Conservation (phyloP, 1,284 basidiomycete species). For the Apiotrichum porosum region DNA sequence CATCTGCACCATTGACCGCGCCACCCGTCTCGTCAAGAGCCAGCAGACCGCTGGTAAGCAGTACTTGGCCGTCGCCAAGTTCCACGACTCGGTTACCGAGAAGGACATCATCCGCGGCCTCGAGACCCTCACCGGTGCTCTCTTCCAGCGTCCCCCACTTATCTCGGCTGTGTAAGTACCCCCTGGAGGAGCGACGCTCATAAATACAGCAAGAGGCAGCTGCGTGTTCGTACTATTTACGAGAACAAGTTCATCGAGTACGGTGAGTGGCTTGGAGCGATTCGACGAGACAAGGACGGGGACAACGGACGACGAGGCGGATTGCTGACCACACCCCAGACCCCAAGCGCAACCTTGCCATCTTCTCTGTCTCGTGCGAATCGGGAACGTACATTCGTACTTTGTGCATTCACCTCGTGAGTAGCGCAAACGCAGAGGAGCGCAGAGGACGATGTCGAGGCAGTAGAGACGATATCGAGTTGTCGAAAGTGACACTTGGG, state of each 20-base stretch:
- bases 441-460: too few species aligned
- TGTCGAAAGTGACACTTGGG: too few species aligned
- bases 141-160: slow-evolving; percentile 97
- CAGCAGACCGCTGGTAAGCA: slow-evolving; percentile 71
- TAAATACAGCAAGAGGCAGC: slow-evolving; percentile 95
- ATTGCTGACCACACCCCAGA: too few species aligned
- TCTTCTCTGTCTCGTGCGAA: slow-evolving; percentile 99
- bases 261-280: too few species aligned
- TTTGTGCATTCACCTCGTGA: too few species aligned
- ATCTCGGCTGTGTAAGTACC: slow-evolving; percentile 99
- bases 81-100: slow-evolving; percentile 80
- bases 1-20: slow-evolving; percentile 98
- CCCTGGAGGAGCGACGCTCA: too few species aligned
- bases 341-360: slow-evolving; percentile 91
- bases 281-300: too few species aligned
- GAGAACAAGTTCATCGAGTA: slow-evolving; percentile 95
- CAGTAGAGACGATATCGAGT: too few species aligned
- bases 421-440: too few species aligned
- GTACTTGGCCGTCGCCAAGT: slow-evolving; percentile 91
- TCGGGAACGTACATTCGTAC: slow-evolving; percentile 85
- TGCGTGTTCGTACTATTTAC: slow-evolving; percentile 96
- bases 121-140: slow-evolving; percentile 93
- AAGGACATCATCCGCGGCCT: slow-evolving; percentile 85
- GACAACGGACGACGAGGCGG: too few species aligned
- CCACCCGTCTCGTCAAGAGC: slow-evolving; percentile 93